Percentiles rank a stretch among this genome's conserved stretches.
These are phyloP conservation scores for Kentomonas sorsogonicus DNA, from an alignment of 208 protist species.

Conservation along the genomic window DNA sequence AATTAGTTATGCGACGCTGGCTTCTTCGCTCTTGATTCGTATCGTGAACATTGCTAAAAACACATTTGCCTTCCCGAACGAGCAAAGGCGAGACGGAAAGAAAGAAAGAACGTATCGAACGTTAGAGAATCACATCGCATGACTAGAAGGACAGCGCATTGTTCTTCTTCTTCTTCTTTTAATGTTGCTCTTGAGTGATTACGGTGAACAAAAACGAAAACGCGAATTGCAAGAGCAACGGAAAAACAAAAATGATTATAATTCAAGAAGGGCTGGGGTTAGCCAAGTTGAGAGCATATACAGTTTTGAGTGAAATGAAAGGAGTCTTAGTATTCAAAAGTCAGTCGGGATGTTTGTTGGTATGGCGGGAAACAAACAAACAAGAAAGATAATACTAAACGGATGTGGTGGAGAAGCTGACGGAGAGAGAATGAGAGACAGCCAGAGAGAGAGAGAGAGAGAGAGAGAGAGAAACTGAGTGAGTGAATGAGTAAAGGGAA, in stretches of 20 bases:
- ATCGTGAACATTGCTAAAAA: too few relatives aligned
- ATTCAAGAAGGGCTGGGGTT: neutral
- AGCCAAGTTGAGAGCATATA: neutral
- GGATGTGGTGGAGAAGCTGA: neutral
- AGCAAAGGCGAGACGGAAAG: too few relatives aligned
- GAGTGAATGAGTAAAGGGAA: neutral
- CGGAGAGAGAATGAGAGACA: neutral
- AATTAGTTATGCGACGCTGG: too few relatives aligned
- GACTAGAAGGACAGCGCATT: too few relatives aligned
- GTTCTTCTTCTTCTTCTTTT: too few relatives aligned
- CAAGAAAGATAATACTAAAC: neutral
- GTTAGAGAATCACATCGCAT: too few relatives aligned
- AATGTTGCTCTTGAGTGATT: too few relatives aligned
- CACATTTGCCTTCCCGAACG: too few relatives aligned
- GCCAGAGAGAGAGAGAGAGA: neutral
- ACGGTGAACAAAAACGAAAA: constrained; percentile 1
- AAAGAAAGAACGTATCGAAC: too few relatives aligned
- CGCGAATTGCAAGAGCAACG: neutral
- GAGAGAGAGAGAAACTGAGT: neutral
- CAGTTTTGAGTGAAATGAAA: neutral
- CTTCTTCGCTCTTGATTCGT: too few relatives aligned
- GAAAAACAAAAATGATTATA: neutral
- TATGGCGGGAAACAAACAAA: constrained; percentile 12
- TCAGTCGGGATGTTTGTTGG: too few relatives aligned
- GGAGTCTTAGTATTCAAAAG: neutral